Base-by-base conservation (phyloP, 2,329 filamentous ascomycete species). In the Neofusicoccum sp. region DNA sequence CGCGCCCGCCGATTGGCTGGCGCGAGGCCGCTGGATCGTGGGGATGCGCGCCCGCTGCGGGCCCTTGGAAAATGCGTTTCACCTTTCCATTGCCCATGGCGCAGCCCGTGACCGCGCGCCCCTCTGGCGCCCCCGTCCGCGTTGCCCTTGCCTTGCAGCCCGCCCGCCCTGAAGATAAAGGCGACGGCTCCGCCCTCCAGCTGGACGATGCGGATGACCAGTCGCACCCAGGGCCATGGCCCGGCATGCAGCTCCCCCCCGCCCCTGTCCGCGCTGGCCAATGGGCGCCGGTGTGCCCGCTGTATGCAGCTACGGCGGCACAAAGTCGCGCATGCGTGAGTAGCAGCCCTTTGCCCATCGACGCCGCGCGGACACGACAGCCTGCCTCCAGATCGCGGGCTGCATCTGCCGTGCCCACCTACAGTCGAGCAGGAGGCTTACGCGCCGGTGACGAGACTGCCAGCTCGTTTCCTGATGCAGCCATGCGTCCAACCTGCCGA, bases 251-350 rank as follows among this genome's bases (percentile, higher is more conserved):
- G 51, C 51, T 31, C 20, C 16, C 51, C 51, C n/a, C 34, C 26
- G 34, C 44, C 41, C 56, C 30, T 58, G 56, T 40, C 14, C 11
- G 7, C 28, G n/a, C 24, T 33, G 38, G 41, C 56, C 56, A 58
- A 58, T 58, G 11, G 26, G n/a, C 11, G 12, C 28, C 20, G 14
- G 41, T 40, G 38, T 20, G 56, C 43, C 30, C 20, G 56, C 43
- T 47, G 28, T 26, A 60, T 36, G 26, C 34, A 59, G 31, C 56
- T 36, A 16, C 40, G 6, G 36, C 34, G 34, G 44, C 24, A 28
- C 36, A 44, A 44, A 51, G 45, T 51, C 57, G 45, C 57, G 57
- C 57, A 60, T 51, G 40, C 54, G 44, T 28, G 30, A 26, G 36
- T 34, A 12, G 41, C 44, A 12, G 30, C 14, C 40, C 54, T 38